Base-by-base conservation (phyloP, 108 stramenopile species). In the Cyclotella baltica region DNA sequence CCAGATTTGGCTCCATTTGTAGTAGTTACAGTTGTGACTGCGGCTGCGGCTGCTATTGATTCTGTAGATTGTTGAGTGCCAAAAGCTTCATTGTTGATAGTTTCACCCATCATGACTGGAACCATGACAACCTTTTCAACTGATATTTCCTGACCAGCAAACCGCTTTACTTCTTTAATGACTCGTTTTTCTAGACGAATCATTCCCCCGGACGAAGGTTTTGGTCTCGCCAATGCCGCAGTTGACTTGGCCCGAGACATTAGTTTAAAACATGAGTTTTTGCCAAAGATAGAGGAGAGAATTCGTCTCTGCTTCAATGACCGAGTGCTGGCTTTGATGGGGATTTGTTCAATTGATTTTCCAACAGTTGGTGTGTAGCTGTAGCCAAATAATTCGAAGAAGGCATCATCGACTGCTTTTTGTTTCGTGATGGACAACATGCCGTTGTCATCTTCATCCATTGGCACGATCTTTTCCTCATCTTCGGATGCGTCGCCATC, bases 311-410 rank as follows among this genome's bases (percentile, higher is more conserved):
- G 67, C 58, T 80, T 53, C 19, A n/a, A 40, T 5, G 58, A 38
- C 3, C 63, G 57, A 25, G 40, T 27, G 30, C 70, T 73, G 20
- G 47, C 76, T 37, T 35, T 62, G 31, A 33, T 36, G 48, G 47
- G 69, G 35, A 55, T 25, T 66, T 67, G 70, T 2, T 37, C n/a
- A 4, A 11, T 5, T 0, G 67, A 52, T 62, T 56, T 64, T 10
- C 23, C 50, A 1, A 59, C 55, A 20, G 72, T 1, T 46, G 62
- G 30, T 4, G 34, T 38, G 85, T 88, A 92, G 9, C 61, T 37
- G 57, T 88, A 89, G 3, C 91, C 94, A 74, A 96, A 96, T 81
- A 96, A 53, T 28, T 87, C 72, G 38, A 73, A 51, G 76, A 96
- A 96, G 0, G 90, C 91, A 50, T 84, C 87, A 70, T 96, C 92